These are phyloP conservation scores for Silene noctiflora DNA, from an alignment of 179 eudicot species.

Conservation along the genomic window DNA sequence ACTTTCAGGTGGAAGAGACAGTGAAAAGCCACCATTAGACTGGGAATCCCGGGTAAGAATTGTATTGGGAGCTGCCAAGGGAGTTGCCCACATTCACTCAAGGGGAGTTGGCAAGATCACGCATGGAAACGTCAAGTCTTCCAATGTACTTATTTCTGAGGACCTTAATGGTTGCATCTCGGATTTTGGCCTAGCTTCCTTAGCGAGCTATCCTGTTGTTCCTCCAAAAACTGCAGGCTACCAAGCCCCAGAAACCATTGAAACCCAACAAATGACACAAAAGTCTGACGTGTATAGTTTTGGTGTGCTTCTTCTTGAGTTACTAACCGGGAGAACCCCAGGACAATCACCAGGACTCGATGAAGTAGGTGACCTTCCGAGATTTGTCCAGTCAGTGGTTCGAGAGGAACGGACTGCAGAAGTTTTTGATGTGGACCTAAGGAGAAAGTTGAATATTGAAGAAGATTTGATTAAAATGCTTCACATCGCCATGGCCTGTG, in stretches of 20 bases:
- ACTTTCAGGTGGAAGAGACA: conserved; percentile 39
- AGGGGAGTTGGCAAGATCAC: conserved; percentile 32
- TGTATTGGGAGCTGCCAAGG: conserved; percentile 42
- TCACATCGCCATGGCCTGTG: conserved; percentile 50
- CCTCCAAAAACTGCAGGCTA: conserved; percentile 43
- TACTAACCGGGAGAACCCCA: conserved; percentile 44
- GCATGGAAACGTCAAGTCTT: conserved; percentile 44
- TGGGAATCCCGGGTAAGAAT: conserved; percentile 47
- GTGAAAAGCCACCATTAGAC: conserved; percentile 33
- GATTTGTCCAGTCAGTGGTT: conserved; percentile 47
- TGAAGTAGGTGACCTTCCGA: conserved; percentile 45
- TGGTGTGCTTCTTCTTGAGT: conserved; percentile 44
- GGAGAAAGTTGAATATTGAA: conserved; percentile 40
- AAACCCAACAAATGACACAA: conserved; percentile 34
- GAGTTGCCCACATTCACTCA: conserved; percentile 40
- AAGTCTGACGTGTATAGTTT: conserved; percentile 46
- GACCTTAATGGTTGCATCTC: conserved; percentile 37
- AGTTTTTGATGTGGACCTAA: conserved; percentile 44
- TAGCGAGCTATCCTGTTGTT: conserved; percentile 37
- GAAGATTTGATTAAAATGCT: conserved; percentile 51
- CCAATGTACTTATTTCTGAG: conserved; percentile 41
- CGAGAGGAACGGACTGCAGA: conserved; percentile 51
- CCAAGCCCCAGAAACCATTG: conserved; percentile 44
- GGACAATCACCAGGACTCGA: conserved; percentile 44
- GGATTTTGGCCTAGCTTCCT: conserved; percentile 42